Base-by-base conservation (phyloP, 1,284 basidiomycete species). In the Rhodotorula sp. region DNA sequence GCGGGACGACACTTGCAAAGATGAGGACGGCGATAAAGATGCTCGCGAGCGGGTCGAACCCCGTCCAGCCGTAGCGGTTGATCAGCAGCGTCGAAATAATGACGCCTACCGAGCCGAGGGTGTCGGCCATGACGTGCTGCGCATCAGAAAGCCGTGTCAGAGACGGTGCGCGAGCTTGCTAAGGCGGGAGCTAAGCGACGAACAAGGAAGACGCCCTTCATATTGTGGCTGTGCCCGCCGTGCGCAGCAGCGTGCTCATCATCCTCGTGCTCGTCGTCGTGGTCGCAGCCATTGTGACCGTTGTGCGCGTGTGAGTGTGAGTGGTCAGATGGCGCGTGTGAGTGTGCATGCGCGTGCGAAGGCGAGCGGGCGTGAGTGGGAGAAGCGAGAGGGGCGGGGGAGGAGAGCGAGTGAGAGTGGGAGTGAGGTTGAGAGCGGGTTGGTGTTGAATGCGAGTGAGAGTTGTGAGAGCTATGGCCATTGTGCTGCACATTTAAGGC, bases 191-290 rank as follows among this genome's bases (percentile, higher is more conserved):
- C 2, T 19, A 44, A 4, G 23, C 41, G 34, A 83, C 89, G 79
- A 81, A 93, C 92, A 71, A 99, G 83, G 81, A 99, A 99, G 19
- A 99, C 94, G n/a, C 97, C 97, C 60, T 94, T 90, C 97, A 99
- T 99, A 81, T 99, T 99, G 82, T 99, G 93, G 81, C 91, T 93
- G 79, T 96, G 93, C 0, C 90, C 89, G 23, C 48, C 46, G 42
- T 79, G 80, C 5, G 74, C 77, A 45, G 81, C 74, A 49, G 78
- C 75, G 61, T 78, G 78, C 16, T 77, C 77, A 41, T 82, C 80
- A 34, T 79, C 76, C 54, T 86, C 84, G 1, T 80, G 81, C 75
- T 88, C 87, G 73, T 85, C 84, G 75, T 84, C 83, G 13, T 77
- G 50, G 41, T 63, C 72, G 56, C 61, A 55, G 14, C 23, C 60